These are phyloP conservation scores for Rhizodiscina lignyota DNA, from an alignment of 495 filamentous ascomycete genomes.

Conservation along the genomic window DNA sequence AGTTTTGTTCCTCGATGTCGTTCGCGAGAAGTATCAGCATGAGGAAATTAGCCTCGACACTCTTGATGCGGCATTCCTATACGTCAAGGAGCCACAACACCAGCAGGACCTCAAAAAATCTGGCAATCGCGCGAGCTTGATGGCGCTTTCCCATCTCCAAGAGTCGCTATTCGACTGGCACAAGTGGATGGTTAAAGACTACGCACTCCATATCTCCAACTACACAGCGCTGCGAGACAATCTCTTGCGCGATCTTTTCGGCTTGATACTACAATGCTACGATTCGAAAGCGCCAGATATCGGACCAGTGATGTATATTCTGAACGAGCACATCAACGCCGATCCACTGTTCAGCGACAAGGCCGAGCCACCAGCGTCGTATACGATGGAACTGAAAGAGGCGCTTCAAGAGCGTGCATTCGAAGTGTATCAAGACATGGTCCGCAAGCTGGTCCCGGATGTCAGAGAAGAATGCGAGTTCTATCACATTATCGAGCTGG, in stretches of 20 bases:
- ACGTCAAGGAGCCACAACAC: slow-evolving; percentile 51
- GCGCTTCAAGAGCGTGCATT: slow-evolving; percentile 58
- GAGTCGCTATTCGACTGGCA: slow-evolving; percentile 36
- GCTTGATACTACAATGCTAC: slow-evolving; percentile 72
- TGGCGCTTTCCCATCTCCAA: slow-evolving; percentile 25
- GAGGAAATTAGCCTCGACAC: slow-evolving; percentile 67
- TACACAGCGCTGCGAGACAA: slow-evolving; percentile 64
- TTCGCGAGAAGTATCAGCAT: slow-evolving; percentile 69
- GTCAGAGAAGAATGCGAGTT: slow-evolving; percentile 69
- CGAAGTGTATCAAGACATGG: slow-evolving; percentile 52
- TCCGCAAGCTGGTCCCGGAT: slow-evolving; percentile 56
- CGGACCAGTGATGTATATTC: slow-evolving; percentile 64
- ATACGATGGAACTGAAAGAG: slow-evolving; percentile 48
- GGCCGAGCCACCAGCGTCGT: slow-evolving; percentile 50
- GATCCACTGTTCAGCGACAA: slow-evolving; percentile 61
- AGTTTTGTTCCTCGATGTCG: slow-evolving; percentile 71
- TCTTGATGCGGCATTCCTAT: slow-evolving; percentile 66
- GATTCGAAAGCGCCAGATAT: slow-evolving; percentile 67
- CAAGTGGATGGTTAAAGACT: slow-evolving; percentile 72
- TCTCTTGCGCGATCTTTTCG: slow-evolving; percentile 74
- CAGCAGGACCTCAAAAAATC: slow-evolving; percentile 40
- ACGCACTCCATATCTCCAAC: slow-evolving; percentile 54
- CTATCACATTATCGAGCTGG: slow-evolving; percentile 71
- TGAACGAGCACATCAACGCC: slow-evolving; percentile 65
- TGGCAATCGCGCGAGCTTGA: slow-evolving; percentile 34